Base-by-base conservation (phyloP, 768 basidiomycete genomes). In the Erythrobasidium yunnanense region DNA sequence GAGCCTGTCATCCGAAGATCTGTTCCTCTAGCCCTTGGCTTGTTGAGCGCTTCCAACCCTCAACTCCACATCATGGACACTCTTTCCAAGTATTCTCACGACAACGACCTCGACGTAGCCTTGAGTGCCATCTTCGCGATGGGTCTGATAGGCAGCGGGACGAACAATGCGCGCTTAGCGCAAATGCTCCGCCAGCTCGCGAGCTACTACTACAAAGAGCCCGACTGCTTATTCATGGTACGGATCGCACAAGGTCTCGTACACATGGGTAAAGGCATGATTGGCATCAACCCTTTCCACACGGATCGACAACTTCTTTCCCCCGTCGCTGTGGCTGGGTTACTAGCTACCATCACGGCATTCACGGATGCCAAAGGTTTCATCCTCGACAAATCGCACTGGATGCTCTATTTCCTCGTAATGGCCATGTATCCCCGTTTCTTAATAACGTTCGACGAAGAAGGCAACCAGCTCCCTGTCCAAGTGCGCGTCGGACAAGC, bases 221-320 rank as follows among this genome's bases (percentile, higher is more conserved):
- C 92, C 0, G 91, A 99, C 73, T 93, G 90, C 74, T 77, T 96
- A 72, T 97, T 99, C 77, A 87, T 89, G 81, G 92, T 96, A 20
- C 85, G 95, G 60, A 84, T 99, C 66, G 89, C 93, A 6, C 87
- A 96, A 77, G 95, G 95, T 20, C 78, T 97, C 71, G 87, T 96
- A n/a, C 90, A 96, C 76, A 92, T 97, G 92, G 95, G 95, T 76
- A 99, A 99, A 78, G 95, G 95, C 34, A 96, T 92, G 15, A 88
- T 99, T 74, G 88, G 88, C 11, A 79, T 99, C 71, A 96, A 93
- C 76, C 93, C 95, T 2, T 96, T 95, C 85, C 96, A 88, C 82
- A 83, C 82, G 33, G 93, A 97, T 76, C 83, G 93, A 38, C 83
- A 82, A 58, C 85, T 93, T 73, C 87, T 97, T 86, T 87, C 84